Evolutionary conservation across 345 rosid genomes (phyloP).

Genomic region (Camelina neglecta): DNA sequence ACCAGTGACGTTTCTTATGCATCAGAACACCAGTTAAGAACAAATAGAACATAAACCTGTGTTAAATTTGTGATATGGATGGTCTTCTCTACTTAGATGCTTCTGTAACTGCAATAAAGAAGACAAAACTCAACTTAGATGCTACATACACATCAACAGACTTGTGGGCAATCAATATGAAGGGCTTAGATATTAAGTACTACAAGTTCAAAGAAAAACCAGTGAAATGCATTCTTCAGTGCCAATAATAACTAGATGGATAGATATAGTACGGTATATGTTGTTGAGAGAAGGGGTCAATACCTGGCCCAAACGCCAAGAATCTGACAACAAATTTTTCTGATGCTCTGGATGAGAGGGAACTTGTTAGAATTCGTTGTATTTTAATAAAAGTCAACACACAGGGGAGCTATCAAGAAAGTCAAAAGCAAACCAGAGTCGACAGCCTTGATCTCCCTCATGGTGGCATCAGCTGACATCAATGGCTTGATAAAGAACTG

Average conservation of each 20-base stretch:
- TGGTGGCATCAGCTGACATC: conserved; percentile 90
- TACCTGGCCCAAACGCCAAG: conserved; percentile 82
- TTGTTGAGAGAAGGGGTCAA: conserved; percentile 7
- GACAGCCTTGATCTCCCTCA: conserved; percentile 87
- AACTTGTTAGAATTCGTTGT: conserved; percentile 18
- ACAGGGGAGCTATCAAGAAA: background rate
- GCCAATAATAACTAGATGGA: conserved; percentile 13
- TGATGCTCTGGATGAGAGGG: conserved; percentile 67
- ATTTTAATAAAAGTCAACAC: background rate
- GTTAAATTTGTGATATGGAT: conserved; percentile 83
- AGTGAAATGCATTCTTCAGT: background rate
- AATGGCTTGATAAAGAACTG: conserved; percentile 90
- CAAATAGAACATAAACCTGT: conserved; percentile 59
- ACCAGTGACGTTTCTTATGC: conserved; percentile 2
- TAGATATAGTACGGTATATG: background rate
- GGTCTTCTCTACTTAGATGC: conserved; percentile 69
- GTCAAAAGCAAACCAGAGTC: conserved; percentile 72
- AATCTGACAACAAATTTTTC: conserved; percentile 75
- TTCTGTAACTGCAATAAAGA: conserved; percentile 64
- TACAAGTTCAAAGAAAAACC: background rate
- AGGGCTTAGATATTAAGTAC: background rate
- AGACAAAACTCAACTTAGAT: background rate
- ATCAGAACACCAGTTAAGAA: background rate
- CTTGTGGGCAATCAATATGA: conserved; percentile 19
- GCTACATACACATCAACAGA: background rate